A percentile compares a stretch with the other conserved stretches of the same genome.
Evolutionary conservation across 129 eudicot species (phyloP).

Genomic region (Tagetes patula): DNA sequence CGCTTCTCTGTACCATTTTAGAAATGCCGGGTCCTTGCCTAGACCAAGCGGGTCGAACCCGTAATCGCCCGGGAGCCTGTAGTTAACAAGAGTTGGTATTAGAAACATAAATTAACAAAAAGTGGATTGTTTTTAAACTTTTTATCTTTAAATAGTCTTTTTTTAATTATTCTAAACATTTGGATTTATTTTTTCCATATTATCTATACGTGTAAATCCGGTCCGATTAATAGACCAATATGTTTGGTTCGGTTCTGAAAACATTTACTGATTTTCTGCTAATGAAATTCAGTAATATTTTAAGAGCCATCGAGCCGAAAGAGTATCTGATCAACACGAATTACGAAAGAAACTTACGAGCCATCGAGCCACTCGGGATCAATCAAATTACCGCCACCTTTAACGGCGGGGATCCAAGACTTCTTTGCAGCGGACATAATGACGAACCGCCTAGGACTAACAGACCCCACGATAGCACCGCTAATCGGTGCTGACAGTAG

Average conservation of each 20-base stretch:
- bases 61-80: conserved; percentile 92
- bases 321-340: too few relatives aligned
- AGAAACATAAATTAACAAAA: background rate
- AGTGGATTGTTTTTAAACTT: too few relatives aligned
- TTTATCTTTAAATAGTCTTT: too few relatives aligned
- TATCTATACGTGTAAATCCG: too few relatives aligned
- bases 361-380: conserved; percentile 99
- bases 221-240: too few relatives aligned
- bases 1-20: conserved; percentile 96
- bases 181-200: too few relatives aligned
- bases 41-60: conserved; percentile 98
- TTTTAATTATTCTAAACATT: too few relatives aligned
- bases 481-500: conserved; percentile 46
- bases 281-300: too few relatives aligned
- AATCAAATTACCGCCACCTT: conserved; percentile 72
- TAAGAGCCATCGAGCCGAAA: too few relatives aligned
- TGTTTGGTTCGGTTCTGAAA: too few relatives aligned
- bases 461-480: conserved; percentile 17
- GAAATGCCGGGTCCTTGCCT: conserved; percentile 93
- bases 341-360: conserved; percentile 56
- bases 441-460: conserved; percentile 50
- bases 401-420: conserved; percentile 93
- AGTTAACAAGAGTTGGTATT: background rate
- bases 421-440: conserved; percentile 80
- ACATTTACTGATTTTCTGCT: too few relatives aligned